Conservation (phyloP, 371 early-diverging fungal genomes). For the Mortierella sp. region DNA sequence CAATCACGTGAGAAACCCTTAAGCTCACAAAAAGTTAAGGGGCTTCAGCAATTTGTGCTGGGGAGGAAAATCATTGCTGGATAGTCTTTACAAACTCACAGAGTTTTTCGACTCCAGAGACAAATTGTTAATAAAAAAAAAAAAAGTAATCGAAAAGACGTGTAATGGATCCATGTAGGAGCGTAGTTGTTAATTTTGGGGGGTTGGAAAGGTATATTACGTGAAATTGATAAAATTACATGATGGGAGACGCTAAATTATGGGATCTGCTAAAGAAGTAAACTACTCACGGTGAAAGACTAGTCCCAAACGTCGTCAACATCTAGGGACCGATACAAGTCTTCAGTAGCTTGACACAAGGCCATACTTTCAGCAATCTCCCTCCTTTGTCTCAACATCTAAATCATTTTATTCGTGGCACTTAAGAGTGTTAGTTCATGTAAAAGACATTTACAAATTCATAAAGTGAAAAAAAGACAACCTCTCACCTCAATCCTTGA, state of each 20-base stretch:
- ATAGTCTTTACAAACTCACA: no score
- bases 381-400: slow-evolving; percentile 35
- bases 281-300: neutral
- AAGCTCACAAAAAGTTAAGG: no score
- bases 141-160: no score
- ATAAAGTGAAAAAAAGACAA: neutral
- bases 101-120: no score
- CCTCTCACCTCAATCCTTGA: slow-evolving; percentile 23
- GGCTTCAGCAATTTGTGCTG: no score
- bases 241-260: neutral
- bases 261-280: neutral
- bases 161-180: no score
- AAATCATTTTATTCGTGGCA: neutral
- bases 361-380: slow-evolving; percentile 28
- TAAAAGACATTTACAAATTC: neutral
- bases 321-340: slow-evolving; percentile 27
- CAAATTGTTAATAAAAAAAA: neutral
- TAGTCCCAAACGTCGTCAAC: slow-evolving; percentile 35
- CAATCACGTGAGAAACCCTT: no score
- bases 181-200: no score
- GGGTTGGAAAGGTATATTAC: no score
- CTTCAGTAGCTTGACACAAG: slow-evolving; percentile 41
- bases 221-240: no score
- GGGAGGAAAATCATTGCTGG: no score
- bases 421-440: neutral